Evolutionary conservation across 2,329 filamentous ascomycete genomes (phyloP).

Genomic region (Colletotrichum spinosum): DNA sequence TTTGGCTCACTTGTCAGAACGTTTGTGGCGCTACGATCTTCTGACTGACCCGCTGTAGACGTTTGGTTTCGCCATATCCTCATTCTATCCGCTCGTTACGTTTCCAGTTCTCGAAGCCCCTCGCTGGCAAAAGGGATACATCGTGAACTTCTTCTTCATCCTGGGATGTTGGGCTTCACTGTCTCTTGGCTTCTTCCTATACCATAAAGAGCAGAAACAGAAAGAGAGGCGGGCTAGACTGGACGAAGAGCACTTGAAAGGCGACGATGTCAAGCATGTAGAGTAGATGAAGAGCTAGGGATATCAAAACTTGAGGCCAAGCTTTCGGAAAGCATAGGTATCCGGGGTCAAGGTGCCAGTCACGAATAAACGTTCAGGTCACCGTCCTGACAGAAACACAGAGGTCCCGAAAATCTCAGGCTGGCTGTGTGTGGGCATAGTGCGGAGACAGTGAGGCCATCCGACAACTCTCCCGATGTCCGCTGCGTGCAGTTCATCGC

Average conservation of each 20-base stretch:
- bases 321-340: neutral
- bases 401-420: no score
- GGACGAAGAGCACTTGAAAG: constrained; percentile 31
- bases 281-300: constrained; percentile 5
- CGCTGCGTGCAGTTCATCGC: constrained; percentile 1
- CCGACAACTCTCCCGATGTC: constrained; percentile 17
- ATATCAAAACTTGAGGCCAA: neutral
- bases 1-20: neutral
- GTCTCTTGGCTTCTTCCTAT: constrained; percentile 29
- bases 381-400: no score
- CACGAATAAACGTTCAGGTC: neutral
- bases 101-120: constrained; percentile 41
- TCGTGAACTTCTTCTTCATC: constrained; percentile 40
- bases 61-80: constrained; percentile 39
- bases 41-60: constrained; percentile 19
- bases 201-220: constrained; percentile 28
- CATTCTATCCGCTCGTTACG: constrained; percentile 38
- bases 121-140: constrained; percentile 40
- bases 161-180: constrained; percentile 33
- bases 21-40: no score
- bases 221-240: constrained; percentile 6
- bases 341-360: neutral
- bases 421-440: no score
- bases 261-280: constrained; percentile 18
- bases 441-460: neutral